Conservation (phyloP, 2,329 filamentous ascomycete species). For the Epichloe hybrida region DNA sequence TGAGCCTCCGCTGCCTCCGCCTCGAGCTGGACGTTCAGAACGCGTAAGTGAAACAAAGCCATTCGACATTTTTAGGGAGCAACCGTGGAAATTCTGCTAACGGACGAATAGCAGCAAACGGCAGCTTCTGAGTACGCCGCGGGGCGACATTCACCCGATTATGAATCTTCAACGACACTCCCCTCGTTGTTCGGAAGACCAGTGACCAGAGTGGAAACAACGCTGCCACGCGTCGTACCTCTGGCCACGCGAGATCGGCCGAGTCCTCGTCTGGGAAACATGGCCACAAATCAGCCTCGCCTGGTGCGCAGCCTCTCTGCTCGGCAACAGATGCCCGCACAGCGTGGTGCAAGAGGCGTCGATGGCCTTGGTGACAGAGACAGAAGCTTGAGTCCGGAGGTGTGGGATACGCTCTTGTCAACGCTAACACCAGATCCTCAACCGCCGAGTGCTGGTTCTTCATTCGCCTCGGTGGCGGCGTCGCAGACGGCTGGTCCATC, state of each 20-base stretch:
- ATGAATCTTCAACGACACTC: background rate
- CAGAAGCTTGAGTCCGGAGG: constrained; percentile 65
- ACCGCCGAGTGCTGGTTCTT: constrained; percentile 67
- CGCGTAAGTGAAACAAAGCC: background rate
- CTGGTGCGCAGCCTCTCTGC: background rate
- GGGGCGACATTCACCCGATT: background rate
- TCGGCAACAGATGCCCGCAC: constrained; percentile 1
- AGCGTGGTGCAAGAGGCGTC: constrained; percentile 16
- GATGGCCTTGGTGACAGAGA: constrained; percentile 77
- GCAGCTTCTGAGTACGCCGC: background rate
- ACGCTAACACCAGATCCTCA: constrained; percentile 74
- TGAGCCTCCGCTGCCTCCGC: constrained; percentile 6
- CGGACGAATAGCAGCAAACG: background rate
- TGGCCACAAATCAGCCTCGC: background rate
- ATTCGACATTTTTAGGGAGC: too few relatives aligned
- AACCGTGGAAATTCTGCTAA: background rate
- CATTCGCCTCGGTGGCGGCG: constrained; percentile 53
- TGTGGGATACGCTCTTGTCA: constrained; percentile 69
- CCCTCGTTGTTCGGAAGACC: background rate
- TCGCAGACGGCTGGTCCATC: constrained; percentile 31
- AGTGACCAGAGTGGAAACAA: background rate
- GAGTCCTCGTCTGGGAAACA: background rate
- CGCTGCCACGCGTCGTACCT: background rate
- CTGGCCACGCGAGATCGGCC: background rate
- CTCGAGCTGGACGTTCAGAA: background rate